These are phyloP conservation scores for Ganoderma sp. DNA, from an alignment of 1,284 basidiomycete species.

Conservation along the genomic window DNA sequence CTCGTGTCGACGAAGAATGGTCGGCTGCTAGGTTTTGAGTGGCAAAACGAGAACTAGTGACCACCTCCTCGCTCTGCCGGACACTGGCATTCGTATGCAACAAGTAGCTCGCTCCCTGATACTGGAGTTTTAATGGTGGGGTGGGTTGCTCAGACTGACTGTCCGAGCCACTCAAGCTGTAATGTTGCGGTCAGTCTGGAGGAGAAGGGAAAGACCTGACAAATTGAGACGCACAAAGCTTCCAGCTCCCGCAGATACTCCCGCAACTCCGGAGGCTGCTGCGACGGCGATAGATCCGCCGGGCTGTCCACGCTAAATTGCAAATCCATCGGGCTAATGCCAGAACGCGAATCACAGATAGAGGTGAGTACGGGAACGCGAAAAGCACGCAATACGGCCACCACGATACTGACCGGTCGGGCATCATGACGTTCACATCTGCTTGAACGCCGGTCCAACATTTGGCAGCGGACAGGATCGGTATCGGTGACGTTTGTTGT, in stretches of 20 bases:
- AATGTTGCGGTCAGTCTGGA: neutral
- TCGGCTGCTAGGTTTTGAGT: conserved; percentile 1
- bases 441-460: conserved; percentile 45
- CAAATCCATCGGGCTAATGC: conserved; percentile 43
- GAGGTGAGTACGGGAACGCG: conserved; percentile 7
- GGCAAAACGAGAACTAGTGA: conserved; percentile 23
- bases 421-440: conserved; percentile 58
- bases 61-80: conserved; percentile 51
- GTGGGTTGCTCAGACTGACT: conserved; percentile 47
- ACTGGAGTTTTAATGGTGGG: conserved; percentile 55
- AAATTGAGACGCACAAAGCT: conserved; percentile 44
- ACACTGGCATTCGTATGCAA: conserved; percentile 57
- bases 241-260: conserved; percentile 50
- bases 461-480: conserved; percentile 28
- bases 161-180: conserved; percentile 45
- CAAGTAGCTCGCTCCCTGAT: conserved; percentile 52
- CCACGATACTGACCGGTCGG: conserved; percentile 49
- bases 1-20: conserved; percentile 15
- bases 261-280: conserved; percentile 48
- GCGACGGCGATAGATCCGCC: conserved; percentile 35
- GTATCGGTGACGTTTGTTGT: conserved; percentile 9
- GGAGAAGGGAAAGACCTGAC: neutral
- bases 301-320: conserved; percentile 44
- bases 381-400: conserved; percentile 2
- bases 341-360: conserved; percentile 14